A percentile compares a stretch with the other conserved stretches of the same genome.
Conservation (phyloP, 2,329 filamentous ascomycete genomes). For the Achaetomium macrosporum region DNA sequence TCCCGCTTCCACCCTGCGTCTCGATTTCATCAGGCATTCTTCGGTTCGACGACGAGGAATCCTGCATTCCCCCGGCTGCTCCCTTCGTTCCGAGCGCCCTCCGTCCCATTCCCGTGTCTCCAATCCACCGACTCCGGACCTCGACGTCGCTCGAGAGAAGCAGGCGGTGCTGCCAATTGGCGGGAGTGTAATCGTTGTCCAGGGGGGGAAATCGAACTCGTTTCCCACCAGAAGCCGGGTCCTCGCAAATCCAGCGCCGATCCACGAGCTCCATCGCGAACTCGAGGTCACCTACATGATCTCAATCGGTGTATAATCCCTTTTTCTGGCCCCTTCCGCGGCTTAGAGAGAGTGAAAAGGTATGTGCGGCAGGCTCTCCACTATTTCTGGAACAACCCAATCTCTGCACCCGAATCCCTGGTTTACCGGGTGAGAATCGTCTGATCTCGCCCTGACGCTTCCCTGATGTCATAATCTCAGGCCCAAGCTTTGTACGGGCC, state of each 20-base stretch:
- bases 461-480: constrained; percentile 21
- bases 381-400: constrained; percentile 5
- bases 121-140: constrained; percentile 6
- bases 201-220: constrained; percentile 2
- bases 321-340: constrained; percentile 22
- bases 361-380: constrained; percentile 17
- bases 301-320: constrained; percentile 23
- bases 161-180: constrained; percentile 4
- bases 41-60: constrained; percentile 40
- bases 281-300: constrained; percentile 24
- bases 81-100: constrained; percentile 30
- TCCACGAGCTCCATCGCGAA: constrained; percentile 6
- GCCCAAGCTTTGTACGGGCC: constrained; percentile 8
- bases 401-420: neutral
- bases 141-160: constrained; percentile 13
- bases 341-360: constrained; percentile 25
- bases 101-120: constrained; percentile 6
- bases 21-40: constrained; percentile 34
- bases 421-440: neutral
- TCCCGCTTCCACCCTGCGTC: constrained; percentile 14
- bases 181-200: neutral
- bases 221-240: constrained; percentile 6
- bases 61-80: constrained; percentile 32
- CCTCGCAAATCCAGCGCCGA: neutral
- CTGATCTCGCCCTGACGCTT: neutral